These are phyloP conservation scores for Strobilomyces confusus DNA, from an alignment of 768 basidiomycete genomes.

Conservation along the genomic window DNA sequence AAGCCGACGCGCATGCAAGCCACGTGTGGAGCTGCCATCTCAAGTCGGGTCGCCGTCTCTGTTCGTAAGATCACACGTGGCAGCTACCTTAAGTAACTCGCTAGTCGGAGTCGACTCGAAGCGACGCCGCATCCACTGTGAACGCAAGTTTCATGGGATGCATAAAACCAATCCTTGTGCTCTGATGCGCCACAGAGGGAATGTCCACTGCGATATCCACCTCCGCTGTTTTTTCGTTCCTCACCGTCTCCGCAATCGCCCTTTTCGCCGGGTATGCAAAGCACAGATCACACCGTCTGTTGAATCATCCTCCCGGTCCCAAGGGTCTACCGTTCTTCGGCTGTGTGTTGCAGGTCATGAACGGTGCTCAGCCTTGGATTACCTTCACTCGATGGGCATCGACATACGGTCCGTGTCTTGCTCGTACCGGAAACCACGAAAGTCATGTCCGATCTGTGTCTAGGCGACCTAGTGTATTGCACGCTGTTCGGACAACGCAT, in stretches of 20 bases:
- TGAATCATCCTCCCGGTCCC: conserved; percentile 28
- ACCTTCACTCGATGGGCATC: conserved; percentile 32
- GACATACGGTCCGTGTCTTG: conserved; percentile 19
- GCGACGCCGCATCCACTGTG: too few species aligned
- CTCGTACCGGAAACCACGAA: background rate
- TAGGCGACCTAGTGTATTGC: conserved; percentile 32
- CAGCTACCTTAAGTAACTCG: too few species aligned
- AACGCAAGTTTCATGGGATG: too few species aligned
- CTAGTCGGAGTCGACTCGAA: too few species aligned
- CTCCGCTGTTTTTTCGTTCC: conserved; percentile 5
- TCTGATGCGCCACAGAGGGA: background rate
- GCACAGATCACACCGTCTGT: conserved; percentile 3
- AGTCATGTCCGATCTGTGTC: background rate
- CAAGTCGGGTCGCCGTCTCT: too few species aligned
- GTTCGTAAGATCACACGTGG: too few species aligned
- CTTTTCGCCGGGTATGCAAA: conserved; percentile 11
- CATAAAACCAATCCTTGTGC: conserved; percentile 15
- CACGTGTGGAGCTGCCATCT: too few species aligned
- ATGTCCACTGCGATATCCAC: conserved; percentile 6
- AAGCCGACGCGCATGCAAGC: too few species aligned
- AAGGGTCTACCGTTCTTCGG: conserved; percentile 31
- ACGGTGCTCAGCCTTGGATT: conserved; percentile 28
- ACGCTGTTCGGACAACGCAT: conserved; percentile 31
- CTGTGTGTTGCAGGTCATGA: conserved; percentile 20
- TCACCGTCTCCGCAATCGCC: conserved; percentile 5